These are phyloP conservation scores for Aspergillus sp. DNA, from an alignment of 2,329 filamentous ascomycete genomes.

Conservation along the genomic window DNA sequence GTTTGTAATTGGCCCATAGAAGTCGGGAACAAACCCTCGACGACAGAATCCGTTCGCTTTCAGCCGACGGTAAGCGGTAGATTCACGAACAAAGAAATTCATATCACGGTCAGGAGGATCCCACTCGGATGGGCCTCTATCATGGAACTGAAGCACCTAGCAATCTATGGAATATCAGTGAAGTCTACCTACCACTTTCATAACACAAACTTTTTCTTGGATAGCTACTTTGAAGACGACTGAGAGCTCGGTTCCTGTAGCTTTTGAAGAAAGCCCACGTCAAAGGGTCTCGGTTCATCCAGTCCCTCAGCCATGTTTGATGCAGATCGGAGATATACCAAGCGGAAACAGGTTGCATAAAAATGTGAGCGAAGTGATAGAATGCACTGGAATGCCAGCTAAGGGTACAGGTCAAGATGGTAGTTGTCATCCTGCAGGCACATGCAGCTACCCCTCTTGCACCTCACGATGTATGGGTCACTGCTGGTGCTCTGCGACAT, in stretches of 20 bases:
- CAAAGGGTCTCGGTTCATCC: not conserved
- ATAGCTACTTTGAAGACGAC: slow-evolving; percentile 13
- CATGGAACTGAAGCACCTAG: slow-evolving; percentile 12
- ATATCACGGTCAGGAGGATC: slow-evolving; percentile 13
- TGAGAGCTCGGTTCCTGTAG: slow-evolving; percentile 10
- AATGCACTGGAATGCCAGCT: too few relatives aligned
- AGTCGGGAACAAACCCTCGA: slow-evolving; percentile 15
- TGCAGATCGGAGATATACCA: too few relatives aligned
- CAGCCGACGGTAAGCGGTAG: slow-evolving; percentile 16
- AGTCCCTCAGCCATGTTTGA: not conserved
- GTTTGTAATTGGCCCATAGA: slow-evolving; percentile 15
- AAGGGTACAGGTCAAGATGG: too few relatives aligned
- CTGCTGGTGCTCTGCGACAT: not conserved
- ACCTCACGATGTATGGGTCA: too few relatives aligned
- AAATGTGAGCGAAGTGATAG: too few relatives aligned
- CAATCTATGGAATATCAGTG: not conserved
- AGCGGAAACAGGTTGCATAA: too few relatives aligned
- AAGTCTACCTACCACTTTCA: slow-evolving; percentile 16
- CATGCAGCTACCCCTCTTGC: too few relatives aligned
- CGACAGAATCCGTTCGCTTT: slow-evolving; percentile 17
- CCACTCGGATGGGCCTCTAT: not conserved
- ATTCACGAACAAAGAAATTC: slow-evolving; percentile 16
- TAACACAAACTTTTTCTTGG: slow-evolving; percentile 9
- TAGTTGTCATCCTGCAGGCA: too few relatives aligned
- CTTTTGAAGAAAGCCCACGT: slow-evolving; percentile 13